Evolutionary conservation across 2,329 filamentous ascomycete species (phyloP), one percentile per base, ranked within the genome.

Genomic region (Colletotrichum coccodes): DNA sequence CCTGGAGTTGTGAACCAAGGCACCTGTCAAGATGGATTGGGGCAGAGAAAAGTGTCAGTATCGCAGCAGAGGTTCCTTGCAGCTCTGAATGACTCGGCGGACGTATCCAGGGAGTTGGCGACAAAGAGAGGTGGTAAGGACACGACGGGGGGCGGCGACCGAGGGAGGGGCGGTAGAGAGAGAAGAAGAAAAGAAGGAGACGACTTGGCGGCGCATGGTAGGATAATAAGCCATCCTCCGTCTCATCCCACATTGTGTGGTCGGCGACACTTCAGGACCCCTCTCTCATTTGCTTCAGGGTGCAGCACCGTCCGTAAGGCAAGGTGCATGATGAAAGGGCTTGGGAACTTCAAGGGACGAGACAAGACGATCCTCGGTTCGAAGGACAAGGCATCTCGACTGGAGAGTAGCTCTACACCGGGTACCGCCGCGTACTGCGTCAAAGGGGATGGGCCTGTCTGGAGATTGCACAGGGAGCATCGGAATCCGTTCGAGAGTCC

Each of bases 131-230:
- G 28, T 30, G n/a, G 56, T 23, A 50, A 36, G 12, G 32, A 54
- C 28, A 40, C 47, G 53, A 49, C 53, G 64, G 40, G 64, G 40
- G 34, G 34, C 42, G 65, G 54, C 54, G 64, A 71, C 68, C 64
- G 68, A 64, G 68, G 65, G 65, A 63, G 49, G 60, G 53, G 68
- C 65, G 60, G 68, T 61, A 40, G 26, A 40, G 52, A 56, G 56
- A 30, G 21, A 26, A 54, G 47, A 28, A 16, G 7, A 11, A 6
- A 54, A 63, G 30, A 56, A 47, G 47, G 44, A 23, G 53, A 56
- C 44, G 49, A 44, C 32, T n/a, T 3, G 34, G 42, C 32, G 62
- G 54, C 34, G 58, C 30, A 36, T 28, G 62, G 65, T 54, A 36
- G 54, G 56, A 38, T 60, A 69, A 56, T 66, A 69, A 61, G 34